phyloP scores from a whole-genome alignment of 164 flowering plant species.

The Akebia trifoliata region DNA sequence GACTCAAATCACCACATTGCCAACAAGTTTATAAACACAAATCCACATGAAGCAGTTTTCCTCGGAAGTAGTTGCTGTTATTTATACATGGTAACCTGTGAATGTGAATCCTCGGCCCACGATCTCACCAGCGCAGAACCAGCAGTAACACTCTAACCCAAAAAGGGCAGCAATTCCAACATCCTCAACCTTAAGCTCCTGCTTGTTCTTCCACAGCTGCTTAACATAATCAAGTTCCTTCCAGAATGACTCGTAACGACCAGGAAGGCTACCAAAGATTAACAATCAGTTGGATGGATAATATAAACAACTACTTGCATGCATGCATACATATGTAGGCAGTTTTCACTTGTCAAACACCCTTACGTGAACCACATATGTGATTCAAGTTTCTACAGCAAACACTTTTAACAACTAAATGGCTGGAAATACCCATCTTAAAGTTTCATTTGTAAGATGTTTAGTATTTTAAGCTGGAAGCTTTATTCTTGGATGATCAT shows the following conservation, averaged over 20 bases:
- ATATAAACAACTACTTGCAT: background rate
- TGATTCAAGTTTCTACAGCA: too few species aligned
- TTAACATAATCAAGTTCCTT: constrained; percentile 29
- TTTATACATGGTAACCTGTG: constrained; percentile 28
- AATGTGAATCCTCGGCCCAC: constrained; percentile 35
- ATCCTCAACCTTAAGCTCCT: constrained; percentile 30
- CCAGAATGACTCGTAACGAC: constrained; percentile 33
- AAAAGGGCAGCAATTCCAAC: constrained; percentile 32
- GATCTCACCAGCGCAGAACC: constrained; percentile 35
- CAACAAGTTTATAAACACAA: background rate
- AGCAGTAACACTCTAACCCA: constrained; percentile 32
- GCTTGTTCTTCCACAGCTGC: constrained; percentile 26
- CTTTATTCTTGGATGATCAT: too few species aligned
- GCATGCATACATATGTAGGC: too few species aligned
- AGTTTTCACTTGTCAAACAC: too few species aligned
- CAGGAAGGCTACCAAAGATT: constrained; percentile 26
- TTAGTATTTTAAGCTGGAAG: too few species aligned
- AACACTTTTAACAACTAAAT: too few species aligned
- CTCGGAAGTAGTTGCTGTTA: background rate
- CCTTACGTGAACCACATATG: too few species aligned
- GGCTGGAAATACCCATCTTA: too few species aligned
- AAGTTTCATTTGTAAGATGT: too few species aligned
- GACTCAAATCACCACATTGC: background rate
- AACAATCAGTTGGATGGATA: background rate
- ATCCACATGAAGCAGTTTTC: background rate